Base-by-base conservation (phyloP, 257 asterid species). In the Solanum appendiculatum region DNA sequence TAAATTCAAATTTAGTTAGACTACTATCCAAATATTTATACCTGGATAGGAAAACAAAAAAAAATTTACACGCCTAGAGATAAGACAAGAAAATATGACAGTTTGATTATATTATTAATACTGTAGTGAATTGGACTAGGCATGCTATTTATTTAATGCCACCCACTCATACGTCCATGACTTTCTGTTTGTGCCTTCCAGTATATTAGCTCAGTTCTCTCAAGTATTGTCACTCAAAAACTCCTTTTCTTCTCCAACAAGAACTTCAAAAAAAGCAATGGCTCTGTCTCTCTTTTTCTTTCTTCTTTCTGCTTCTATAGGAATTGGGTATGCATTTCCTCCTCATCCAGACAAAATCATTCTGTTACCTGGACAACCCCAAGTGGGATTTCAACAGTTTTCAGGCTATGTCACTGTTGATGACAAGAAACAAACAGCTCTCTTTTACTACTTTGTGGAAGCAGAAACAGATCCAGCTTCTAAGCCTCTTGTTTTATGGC, bases 401-500 rank as follows among this genome's bases (percentile, higher is more conserved):
- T 92, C 96, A 39, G 97, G 97, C 77, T 94, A 94, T 88, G 92
- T 94, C 29, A 75, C 89, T 75, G 97, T 92, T 66, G 94, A 92
- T 88, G 89, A 85, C 73, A 85, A 86, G 54, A 89, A 88, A 23
- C 83, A 92, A 88, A 92, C 94, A 86, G 87, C 92, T 3, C 91
- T 90, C 77, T 94, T 93, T 87, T 94, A 93, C 75, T 94, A 93
- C 89, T 93, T 94, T 81, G 98, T 92, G 56, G 95, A 93, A 81
- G 94, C 98, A 4, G 95, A 92, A 91, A 89, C 72, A 23, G 85
- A 88, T 3, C 93, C 94, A 3, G 89, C 88, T 90, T 91, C 96
- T 31, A 94, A 92, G 92, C 97, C 96, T 84, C 93, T 94, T 44
- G 96, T 92, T 88, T 94, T 94, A 10, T 94, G 97, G 97, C 78